Percentiles rank a stretch among this genome's conserved stretches.
phyloP scores from a whole-genome alignment of 2,329 filamentous ascomycete genomes.

The Ilyonectria mors-panacis region DNA sequence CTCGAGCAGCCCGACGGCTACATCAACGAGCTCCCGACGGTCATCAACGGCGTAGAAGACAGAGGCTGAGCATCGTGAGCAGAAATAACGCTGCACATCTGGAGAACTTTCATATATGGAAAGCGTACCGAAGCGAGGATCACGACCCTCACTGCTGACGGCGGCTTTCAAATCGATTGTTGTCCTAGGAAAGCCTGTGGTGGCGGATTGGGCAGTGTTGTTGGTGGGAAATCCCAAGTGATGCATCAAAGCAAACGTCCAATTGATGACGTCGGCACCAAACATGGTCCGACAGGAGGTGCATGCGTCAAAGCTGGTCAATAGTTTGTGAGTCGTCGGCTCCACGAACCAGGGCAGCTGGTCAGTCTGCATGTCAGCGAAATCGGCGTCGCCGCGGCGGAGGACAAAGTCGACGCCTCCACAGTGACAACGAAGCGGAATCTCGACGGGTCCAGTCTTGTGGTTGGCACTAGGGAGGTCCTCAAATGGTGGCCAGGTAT shows the following conservation, averaged over 20 bases:
- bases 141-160: slow-evolving; percentile 47
- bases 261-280: slow-evolving; percentile 61
- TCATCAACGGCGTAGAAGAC: slow-evolving; percentile 62
- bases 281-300: slow-evolving; percentile 61
- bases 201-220: not conserved
- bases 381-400: slow-evolving; percentile 49
- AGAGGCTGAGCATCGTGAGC: slow-evolving; percentile 61
- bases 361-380: slow-evolving; percentile 32
- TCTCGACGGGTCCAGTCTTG: slow-evolving; percentile 37
- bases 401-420: slow-evolving; percentile 61
- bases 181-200: slow-evolving; percentile 27
- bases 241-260: slow-evolving; percentile 59
- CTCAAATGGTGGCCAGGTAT: slow-evolving; percentile 48
- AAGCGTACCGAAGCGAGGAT: slow-evolving; percentile 60
- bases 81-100: slow-evolving; percentile 64
- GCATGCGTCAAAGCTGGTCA: slow-evolving; percentile 61
- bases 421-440: slow-evolving; percentile 63
- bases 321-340: slow-evolving; percentile 57
- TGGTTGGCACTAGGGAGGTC: slow-evolving; percentile 19
- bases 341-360: slow-evolving; percentile 61
- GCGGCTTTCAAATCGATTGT: slow-evolving; percentile 51
- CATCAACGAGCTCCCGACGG: slow-evolving; percentile 57
- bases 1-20: slow-evolving; percentile 62
- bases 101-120: slow-evolving; percentile 60
- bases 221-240: slow-evolving; percentile 54